Percentiles rank a stretch among this genome's conserved stretches.
Evolutionary conservation across 768 basidiomycete genomes (phyloP).

Genomic region (Rhodotorula diobovata): DNA sequence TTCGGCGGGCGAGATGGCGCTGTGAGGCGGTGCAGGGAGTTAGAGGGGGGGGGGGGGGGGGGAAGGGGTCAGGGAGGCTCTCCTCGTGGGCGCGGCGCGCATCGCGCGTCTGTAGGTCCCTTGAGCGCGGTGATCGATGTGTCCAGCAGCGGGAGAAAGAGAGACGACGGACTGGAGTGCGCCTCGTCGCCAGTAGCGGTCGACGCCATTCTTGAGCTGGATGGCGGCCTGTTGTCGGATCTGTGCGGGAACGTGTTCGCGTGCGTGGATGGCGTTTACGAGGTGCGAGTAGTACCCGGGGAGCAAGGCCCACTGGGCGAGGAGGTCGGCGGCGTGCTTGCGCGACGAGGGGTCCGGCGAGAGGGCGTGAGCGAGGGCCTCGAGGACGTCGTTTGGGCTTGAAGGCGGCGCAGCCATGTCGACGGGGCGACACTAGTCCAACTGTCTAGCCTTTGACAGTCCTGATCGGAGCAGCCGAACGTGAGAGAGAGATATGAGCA

Average conservation of each 20-base stretch:
- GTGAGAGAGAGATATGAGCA: neutral
- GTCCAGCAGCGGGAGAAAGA: no score
- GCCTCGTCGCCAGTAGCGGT: constrained; percentile 69
- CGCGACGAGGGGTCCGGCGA: constrained; percentile 1
- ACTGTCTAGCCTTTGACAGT: neutral
- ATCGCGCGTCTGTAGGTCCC: no score
- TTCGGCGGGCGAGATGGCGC: constrained; percentile 66
- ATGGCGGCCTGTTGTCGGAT: constrained; percentile 76
- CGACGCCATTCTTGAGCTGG: constrained; percentile 77
- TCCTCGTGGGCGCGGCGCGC: no score
- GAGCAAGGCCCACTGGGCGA: constrained; percentile 26
- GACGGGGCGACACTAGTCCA: neutral
- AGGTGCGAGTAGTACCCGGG: constrained; percentile 37
- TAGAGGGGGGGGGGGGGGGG: no score
- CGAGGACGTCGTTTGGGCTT: constrained; percentile 1
- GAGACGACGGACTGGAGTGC: constrained; percentile 15
- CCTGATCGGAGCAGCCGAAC: neutral
- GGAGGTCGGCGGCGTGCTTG: constrained; percentile 4
- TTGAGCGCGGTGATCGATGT: no score
- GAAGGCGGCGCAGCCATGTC: constrained; percentile 4
- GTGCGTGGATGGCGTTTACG: constrained; percentile 24
- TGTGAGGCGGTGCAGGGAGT: constrained; percentile 44
- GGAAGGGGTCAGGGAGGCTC: no score
- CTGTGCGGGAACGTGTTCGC: constrained; percentile 42
- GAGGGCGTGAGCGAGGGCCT: constrained; percentile 16